Percentiles rank a stretch among this genome's conserved stretches.
phyloP scores from a whole-genome alignment of 2,329 filamentous ascomycete species.

The Tothia fuscella region DNA sequence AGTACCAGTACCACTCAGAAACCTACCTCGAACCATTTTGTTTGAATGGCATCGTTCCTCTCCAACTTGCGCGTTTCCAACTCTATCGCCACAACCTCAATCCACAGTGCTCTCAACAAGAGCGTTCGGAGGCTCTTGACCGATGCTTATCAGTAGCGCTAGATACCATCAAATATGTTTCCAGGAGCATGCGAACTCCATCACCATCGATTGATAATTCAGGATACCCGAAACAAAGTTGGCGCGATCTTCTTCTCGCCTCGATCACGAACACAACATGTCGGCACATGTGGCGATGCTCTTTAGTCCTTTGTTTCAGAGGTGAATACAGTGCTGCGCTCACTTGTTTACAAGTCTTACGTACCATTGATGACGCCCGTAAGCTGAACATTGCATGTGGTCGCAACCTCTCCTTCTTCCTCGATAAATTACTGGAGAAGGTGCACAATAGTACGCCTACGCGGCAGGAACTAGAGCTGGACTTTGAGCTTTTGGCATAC shows the following conservation, averaged over 20 bases:
- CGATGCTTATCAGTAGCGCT: constrained; percentile 62
- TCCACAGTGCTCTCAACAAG: constrained; percentile 52
- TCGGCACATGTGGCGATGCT: constrained; percentile 76
- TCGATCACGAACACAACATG: constrained; percentile 65
- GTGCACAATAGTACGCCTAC: constrained; percentile 26
- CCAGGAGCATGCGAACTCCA: constrained; percentile 46
- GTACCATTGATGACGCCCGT: constrained; percentile 57
- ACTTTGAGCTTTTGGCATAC: constrained; percentile 84
- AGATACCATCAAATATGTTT: constrained; percentile 68
- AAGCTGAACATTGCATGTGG: constrained; percentile 69
- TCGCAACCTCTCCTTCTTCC: constrained; percentile 70
- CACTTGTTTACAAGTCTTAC: constrained; percentile 59
- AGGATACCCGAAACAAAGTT: constrained; percentile 19
- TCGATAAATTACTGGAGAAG: constrained; percentile 51
- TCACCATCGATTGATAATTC: constrained; percentile 16
- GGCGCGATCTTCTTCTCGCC: constrained; percentile 48
- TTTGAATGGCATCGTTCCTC: constrained; percentile 61
- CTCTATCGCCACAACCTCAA: constrained; percentile 83
- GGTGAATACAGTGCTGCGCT: constrained; percentile 62
- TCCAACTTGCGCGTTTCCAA: constrained; percentile 73
- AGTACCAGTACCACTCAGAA: constrained; percentile 56
- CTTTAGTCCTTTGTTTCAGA: constrained; percentile 65
- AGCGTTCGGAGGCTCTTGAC: constrained; percentile 60
- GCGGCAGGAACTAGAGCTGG: constrained; percentile 38
- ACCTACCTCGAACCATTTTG: constrained; percentile 61